Evolutionary conservation across 129 eudicot genomes (phyloP).

Genomic region (Ambrosia trifida): DNA sequence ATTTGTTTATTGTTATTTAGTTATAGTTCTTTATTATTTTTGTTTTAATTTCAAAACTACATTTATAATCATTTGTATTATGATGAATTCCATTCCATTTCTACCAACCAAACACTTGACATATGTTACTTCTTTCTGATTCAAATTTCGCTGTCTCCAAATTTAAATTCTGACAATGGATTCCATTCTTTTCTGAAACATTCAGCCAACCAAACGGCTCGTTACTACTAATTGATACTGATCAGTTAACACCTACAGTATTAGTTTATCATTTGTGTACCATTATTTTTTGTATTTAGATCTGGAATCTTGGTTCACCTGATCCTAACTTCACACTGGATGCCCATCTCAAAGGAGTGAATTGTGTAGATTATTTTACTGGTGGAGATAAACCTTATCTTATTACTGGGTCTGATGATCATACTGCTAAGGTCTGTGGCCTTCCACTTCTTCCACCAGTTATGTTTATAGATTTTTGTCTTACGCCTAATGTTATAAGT

Average conservation of each 20-base stretch:
- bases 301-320: conserved; percentile 78
- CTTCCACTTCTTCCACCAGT: conserved; percentile 5
- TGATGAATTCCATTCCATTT: not conserved
- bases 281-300: conserved; percentile 36
- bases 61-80: not conserved
- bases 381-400: conserved; percentile 70
- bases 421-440: conserved; percentile 68
- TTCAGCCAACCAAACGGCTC: conserved; percentile 6
- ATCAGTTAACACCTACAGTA: conserved; percentile 5
- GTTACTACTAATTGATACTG: not conserved
- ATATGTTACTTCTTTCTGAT: not conserved
- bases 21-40: not conserved
- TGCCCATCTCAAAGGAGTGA: conserved; percentile 77
- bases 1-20: conserved; percentile 1
- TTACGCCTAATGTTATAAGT: not conserved
- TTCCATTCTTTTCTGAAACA: not conserved
- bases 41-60: not conserved
- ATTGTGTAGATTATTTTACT: conserved; percentile 72
- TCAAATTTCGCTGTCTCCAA: not conserved
- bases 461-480: conserved; percentile 14
- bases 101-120: not conserved
- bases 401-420: conserved; percentile 85
- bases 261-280: conserved; percentile 13
- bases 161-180: not conserved
- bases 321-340: conserved; percentile 65